These are phyloP conservation scores for Hemisphaericaspora xylofermentans DNA, from an alignment of 1,139 yeast species.

Conservation along the genomic window DNA sequence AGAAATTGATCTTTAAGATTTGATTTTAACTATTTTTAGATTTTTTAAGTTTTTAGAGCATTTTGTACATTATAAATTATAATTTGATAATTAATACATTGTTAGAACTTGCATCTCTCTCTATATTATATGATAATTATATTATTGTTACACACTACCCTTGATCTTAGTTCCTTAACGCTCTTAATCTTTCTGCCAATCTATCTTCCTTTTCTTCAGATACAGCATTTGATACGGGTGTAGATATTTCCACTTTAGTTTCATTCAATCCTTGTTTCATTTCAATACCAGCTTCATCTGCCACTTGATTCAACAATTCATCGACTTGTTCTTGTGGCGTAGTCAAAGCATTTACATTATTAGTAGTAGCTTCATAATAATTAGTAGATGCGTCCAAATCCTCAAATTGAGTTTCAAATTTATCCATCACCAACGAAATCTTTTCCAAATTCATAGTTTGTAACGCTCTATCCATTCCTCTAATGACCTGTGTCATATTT, in stretches of 20 bases:
- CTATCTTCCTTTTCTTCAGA: conserved; percentile 82
- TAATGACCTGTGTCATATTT: conserved; percentile 88
- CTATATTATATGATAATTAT: too few relatives aligned
- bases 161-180: conserved; percentile 44
- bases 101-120: not conserved
- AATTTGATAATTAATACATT: not conserved
- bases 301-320: conserved; percentile 85
- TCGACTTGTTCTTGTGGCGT: conserved; percentile 98
- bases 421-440: conserved; percentile 94
- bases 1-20: not conserved
- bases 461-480: conserved; percentile 95
- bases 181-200: conserved; percentile 84
- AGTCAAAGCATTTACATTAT: conserved; percentile 80
- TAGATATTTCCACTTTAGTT: conserved; percentile 44
- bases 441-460: conserved; percentile 93
- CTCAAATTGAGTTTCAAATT: conserved; percentile 93
- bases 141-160: too few relatives aligned
- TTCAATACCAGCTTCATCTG: conserved; percentile 97
- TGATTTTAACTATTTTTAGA: conserved; percentile 1
- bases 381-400: conserved; percentile 93
- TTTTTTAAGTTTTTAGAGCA: not conserved
- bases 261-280: conserved; percentile 76
- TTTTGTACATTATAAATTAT: conserved; percentile 1
- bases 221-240: conserved; percentile 41
- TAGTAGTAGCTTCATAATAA: conserved; percentile 89